These are phyloP conservation scores for Salvia hispanica DNA, from an alignment of 257 asterid genomes.

Conservation along the genomic window DNA sequence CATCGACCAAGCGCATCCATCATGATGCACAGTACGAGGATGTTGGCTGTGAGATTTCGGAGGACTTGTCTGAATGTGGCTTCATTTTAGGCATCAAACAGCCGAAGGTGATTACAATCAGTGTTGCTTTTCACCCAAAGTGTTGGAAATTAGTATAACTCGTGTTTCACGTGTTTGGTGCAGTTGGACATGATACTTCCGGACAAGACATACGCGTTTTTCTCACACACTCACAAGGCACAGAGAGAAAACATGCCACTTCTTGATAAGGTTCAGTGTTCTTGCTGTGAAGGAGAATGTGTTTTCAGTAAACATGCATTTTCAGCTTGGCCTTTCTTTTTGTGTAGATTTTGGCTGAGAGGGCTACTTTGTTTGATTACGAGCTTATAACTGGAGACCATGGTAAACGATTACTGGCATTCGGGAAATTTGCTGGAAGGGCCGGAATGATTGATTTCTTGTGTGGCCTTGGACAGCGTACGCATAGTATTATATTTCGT, in stretches of 20 bases:
- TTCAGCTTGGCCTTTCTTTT: constrained; percentile 9
- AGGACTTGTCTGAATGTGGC: constrained; percentile 87
- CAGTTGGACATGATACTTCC: constrained; percentile 98
- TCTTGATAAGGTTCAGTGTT: constrained; percentile 75
- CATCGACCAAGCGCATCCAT: constrained; percentile 89
- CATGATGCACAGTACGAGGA: constrained; percentile 92
- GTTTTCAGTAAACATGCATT: not conserved
- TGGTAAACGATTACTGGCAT: constrained; percentile 86
- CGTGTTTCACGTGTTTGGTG: constrained; percentile 27
- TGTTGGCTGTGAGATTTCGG: constrained; percentile 91
- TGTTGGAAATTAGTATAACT: constrained; percentile 14
- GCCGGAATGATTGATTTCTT: constrained; percentile 92
- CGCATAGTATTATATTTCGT: constrained; percentile 23
- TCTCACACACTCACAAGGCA: constrained; percentile 98
- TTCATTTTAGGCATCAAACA: constrained; percentile 88
- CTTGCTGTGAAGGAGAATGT: not conserved
- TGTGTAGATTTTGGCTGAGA: constrained; percentile 69
- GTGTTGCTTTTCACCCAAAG: not conserved
- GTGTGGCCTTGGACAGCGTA: constrained; percentile 83
- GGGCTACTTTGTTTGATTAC: constrained; percentile 83
- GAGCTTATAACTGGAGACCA: constrained; percentile 90
- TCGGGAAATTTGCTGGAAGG: constrained; percentile 91
- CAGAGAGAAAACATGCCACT: constrained; percentile 94
- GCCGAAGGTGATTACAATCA: constrained; percentile 61
- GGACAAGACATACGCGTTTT: constrained; percentile 81